Percentiles rank a stretch among this genome's conserved stretches.
phyloP scores from a whole-genome alignment of 1,284 basidiomycete species.

The Neotropicomus parvogracilis region DNA sequence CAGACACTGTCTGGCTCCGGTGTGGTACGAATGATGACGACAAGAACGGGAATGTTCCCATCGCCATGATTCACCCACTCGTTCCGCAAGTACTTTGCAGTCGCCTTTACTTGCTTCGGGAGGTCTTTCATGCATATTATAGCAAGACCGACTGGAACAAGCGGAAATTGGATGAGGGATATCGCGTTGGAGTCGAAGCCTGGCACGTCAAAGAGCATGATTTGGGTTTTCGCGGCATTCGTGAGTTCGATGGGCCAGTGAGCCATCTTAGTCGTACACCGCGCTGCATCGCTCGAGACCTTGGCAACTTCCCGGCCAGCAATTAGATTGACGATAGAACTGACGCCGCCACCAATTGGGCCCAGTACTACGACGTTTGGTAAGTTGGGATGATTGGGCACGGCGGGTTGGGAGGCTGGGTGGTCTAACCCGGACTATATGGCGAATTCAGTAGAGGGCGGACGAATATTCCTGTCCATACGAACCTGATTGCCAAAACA shows the following conservation, averaged over 20 bases:
- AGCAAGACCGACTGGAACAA: conserved; percentile 20
- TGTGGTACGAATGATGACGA: conserved; percentile 23
- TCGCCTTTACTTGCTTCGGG: conserved; percentile 21
- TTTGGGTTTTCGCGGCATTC: conserved; percentile 5
- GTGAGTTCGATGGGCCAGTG: conserved; percentile 18
- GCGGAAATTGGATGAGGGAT: conserved; percentile 22
- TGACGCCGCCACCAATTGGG: conserved; percentile 25
- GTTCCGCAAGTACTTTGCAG: conserved; percentile 19
- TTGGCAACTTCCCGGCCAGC: conserved; percentile 18
- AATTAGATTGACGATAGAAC: conserved; percentile 28
- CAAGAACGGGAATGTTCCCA: conserved; percentile 19
- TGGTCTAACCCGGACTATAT: conserved; percentile 12
- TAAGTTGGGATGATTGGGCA: conserved; percentile 3
- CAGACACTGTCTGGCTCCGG: conserved; percentile 19
- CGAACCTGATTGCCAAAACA: conserved; percentile 20
- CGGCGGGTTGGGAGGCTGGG: background rate
- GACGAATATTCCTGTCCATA: background rate
- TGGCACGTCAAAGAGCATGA: conserved; percentile 26
- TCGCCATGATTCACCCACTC: conserved; percentile 20
- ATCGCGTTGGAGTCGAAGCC: conserved; percentile 19
- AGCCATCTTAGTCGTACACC: conserved; percentile 18
- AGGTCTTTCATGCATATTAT: conserved; percentile 25
- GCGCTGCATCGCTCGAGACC: conserved; percentile 18
- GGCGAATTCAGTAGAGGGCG: conserved; percentile 1
- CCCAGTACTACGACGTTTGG: conserved; percentile 26